phyloP scores from a whole-genome alignment of 1,139 yeast genomes.

The Hansenula anomala region DNA sequence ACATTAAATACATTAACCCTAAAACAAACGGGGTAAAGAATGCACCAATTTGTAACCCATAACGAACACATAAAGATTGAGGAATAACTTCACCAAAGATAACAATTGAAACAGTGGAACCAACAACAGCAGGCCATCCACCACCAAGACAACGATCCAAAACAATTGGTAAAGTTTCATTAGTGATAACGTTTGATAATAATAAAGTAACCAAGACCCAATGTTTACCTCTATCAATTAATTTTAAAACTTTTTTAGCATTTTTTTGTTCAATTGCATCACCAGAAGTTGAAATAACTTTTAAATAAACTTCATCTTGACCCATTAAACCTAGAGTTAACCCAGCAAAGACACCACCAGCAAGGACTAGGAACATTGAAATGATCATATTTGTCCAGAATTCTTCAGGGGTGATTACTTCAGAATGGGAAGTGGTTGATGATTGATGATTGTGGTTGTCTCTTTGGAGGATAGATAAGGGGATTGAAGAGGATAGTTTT shows the following conservation, averaged over 20 bases:
- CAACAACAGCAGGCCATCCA: conserved; percentile 95
- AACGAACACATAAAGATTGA: conserved; percentile 87
- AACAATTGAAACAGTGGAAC: conserved; percentile 89
- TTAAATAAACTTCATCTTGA: conserved; percentile 88
- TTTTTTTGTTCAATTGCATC: conserved; percentile 53
- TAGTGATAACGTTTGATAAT: conserved; percentile 85
- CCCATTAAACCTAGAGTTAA: conserved; percentile 95
- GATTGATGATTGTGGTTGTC: background rate
- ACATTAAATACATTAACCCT: conserved; percentile 80
- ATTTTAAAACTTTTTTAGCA: conserved; percentile 68
- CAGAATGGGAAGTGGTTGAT: background rate
- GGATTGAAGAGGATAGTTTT: background rate
- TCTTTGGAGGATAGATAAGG: background rate
- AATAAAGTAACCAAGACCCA: conserved; percentile 95
- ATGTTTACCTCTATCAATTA: conserved; percentile 84
- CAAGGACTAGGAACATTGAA: conserved; percentile 65
- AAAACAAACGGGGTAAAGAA: conserved; percentile 86
- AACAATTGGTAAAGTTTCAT: conserved; percentile 92
- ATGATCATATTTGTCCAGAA: conserved; percentile 34
- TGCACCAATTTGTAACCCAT: conserved; percentile 90
- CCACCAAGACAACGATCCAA: conserved; percentile 92
- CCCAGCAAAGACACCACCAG: conserved; percentile 97
- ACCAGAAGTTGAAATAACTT: conserved; percentile 55
- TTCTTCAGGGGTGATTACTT: conserved; percentile 12
- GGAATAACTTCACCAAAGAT: conserved; percentile 97